Percentiles rank a stretch among this genome's conserved stretches.
These are phyloP conservation scores for Huntiella bhutanensis DNA, from an alignment of 2,329 filamentous ascomycete species.

Conservation along the genomic window DNA sequence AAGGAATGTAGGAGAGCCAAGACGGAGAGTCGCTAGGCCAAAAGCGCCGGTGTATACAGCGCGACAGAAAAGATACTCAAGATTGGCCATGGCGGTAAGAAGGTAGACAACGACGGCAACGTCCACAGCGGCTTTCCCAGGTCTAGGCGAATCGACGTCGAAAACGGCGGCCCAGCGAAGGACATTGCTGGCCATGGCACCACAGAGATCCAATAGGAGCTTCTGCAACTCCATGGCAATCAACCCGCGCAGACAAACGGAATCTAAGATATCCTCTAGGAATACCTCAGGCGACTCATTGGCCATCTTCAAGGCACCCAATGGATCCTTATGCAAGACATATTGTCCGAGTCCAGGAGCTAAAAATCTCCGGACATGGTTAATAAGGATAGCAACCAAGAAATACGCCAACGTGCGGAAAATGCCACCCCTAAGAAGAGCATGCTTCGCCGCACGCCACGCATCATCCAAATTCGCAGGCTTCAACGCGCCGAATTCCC, in stretches of 20 bases:
- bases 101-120: conserved; percentile 10
- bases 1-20: conserved; percentile 6
- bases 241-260: conserved; percentile 5
- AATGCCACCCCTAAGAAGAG: conserved; percentile 16
- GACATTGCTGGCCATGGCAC: conserved; percentile 9
- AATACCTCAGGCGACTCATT: conserved; percentile 20
- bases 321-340: conserved; percentile 16
- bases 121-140: conserved; percentile 6
- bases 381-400: conserved; percentile 19
- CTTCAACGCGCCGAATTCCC: conserved; percentile 2
- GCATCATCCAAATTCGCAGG: conserved; percentile 10
- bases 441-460: conserved; percentile 9
- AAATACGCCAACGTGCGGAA: conserved; percentile 15
- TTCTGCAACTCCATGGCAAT: conserved; percentile 13
- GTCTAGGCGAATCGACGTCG: conserved; percentile 10
- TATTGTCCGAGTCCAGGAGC: conserved; percentile 17
- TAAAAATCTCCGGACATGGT: conserved; percentile 22
- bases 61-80: conserved; percentile 11
- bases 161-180: conserved; percentile 10
- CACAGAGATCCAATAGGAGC: conserved; percentile 7
- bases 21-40: conserved; percentile 6
- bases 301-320: conserved; percentile 21
- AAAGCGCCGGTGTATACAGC: conserved; percentile 7
- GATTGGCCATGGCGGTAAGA: conserved; percentile 9
- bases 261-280: conserved; percentile 15